Conservation (phyloP, 345 rosid genomes). For the Acer yangbiense region DNA sequence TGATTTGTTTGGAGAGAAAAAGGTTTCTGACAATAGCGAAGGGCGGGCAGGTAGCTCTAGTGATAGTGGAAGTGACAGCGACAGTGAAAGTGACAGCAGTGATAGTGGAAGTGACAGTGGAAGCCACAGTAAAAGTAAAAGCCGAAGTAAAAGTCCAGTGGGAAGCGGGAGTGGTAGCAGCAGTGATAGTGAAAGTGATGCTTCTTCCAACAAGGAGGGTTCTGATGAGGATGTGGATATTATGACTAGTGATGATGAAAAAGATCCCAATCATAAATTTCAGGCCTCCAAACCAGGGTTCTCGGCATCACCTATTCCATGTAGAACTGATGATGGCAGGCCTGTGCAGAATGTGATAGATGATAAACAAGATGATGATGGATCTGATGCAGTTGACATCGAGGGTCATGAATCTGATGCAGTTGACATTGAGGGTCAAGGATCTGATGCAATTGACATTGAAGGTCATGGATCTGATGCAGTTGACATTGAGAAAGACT, state of each 20-base stretch:
- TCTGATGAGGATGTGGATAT: conserved; percentile 97
- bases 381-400: conserved; percentile 43
- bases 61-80: conserved; percentile 80
- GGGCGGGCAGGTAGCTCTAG: conserved; percentile 77
- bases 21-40: conserved; percentile 64
- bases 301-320: conserved; percentile 32
- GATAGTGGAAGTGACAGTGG: conserved; percentile 68
- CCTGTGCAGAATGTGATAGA: conserved; percentile 37
- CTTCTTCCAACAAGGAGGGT: conserved; percentile 80
- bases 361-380: conserved; percentile 52
- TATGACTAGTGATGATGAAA: conserved; percentile 82
- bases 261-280: conserved; percentile 48
- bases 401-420: conserved; percentile 53
- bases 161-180: conserved; percentile 76
- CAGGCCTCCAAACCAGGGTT: conserved; percentile 41
- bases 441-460: conserved; percentile 44
- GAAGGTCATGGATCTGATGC: conserved; percentile 54
- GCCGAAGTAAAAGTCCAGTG: conserved; percentile 47
- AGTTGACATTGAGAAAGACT: conserved; percentile 57
- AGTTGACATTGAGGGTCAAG: conserved; percentile 42
- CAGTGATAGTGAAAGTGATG: conserved; percentile 93
- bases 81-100: conserved; percentile 63
- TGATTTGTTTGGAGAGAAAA: conserved; percentile 60
- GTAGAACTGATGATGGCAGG: conserved; percentile 29
- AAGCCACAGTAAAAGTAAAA: conserved; percentile 53